These are phyloP conservation scores for Cucurbita ficifolia DNA, from an alignment of 306 rosid species.

Conservation along the genomic window DNA sequence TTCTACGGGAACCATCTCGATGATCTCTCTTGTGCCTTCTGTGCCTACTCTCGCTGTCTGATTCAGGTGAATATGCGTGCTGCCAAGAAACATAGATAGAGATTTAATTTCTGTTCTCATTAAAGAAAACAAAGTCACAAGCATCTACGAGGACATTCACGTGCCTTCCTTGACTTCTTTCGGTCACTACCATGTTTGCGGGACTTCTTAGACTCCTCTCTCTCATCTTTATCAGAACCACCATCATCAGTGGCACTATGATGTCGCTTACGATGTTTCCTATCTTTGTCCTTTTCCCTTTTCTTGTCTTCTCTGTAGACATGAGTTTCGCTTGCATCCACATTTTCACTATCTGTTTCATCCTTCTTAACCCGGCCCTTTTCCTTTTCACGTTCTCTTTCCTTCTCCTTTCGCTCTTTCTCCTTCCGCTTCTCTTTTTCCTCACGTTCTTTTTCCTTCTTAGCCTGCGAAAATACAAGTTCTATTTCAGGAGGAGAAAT, in stretches of 20 bases:
- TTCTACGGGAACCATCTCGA: conserved; percentile 56
- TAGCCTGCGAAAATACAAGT: conserved; percentile 39
- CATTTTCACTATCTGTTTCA: conserved; percentile 73
- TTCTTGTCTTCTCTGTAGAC: conserved; percentile 79
- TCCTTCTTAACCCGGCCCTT: conserved; percentile 75
- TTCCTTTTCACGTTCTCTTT: conserved; percentile 77
- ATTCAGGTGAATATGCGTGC: conserved; percentile 90
- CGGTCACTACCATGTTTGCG: conserved; percentile 87
- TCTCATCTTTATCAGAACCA: conserved; percentile 82
- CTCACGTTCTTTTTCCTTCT: conserved; percentile 72
- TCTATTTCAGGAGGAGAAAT: neutral
- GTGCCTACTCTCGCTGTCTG: conserved; percentile 68
- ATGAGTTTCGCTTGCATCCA: conserved; percentile 41
- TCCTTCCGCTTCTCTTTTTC: conserved; percentile 48
- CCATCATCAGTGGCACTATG: conserved; percentile 65
- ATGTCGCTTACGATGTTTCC: conserved; percentile 89
- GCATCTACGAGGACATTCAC: neutral
- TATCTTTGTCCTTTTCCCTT: conserved; percentile 81
- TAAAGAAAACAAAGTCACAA: neutral
- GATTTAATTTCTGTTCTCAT: conserved; percentile 7
- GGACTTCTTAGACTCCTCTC: conserved; percentile 76
- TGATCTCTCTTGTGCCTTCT: conserved; percentile 88
- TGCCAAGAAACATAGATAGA: conserved; percentile 18
- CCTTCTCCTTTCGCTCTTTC: conserved; percentile 64
- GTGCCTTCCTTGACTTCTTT: conserved; percentile 74